A percentile compares a stretch with the other conserved stretches of the same genome.
Conservation (phyloP, 2,329 filamentous ascomycete genomes). For the Clathrospora elynae region DNA sequence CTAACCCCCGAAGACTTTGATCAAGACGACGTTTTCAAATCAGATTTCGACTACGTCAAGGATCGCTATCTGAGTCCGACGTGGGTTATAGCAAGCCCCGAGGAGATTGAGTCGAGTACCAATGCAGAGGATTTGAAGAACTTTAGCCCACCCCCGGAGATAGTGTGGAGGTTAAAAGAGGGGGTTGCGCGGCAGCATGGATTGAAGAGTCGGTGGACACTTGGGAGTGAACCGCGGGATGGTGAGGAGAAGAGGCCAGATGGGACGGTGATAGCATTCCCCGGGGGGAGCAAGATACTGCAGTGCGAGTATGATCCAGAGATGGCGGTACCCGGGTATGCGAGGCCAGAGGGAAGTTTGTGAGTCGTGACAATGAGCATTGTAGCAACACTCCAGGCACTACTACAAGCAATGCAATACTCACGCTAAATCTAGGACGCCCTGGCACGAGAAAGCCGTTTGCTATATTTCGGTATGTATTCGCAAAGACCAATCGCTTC, state of each 20-base stretch:
- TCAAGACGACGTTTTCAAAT: slow-evolving; percentile 2
- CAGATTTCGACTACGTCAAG: slow-evolving; percentile 6
- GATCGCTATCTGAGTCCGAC: slow-evolving; percentile 5
- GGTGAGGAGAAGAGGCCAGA: background rate
- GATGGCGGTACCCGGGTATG: slow-evolving; percentile 1
- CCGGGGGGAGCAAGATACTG: slow-evolving; percentile 11
- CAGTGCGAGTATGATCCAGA: slow-evolving; percentile 12
- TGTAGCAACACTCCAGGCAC: too few species aligned
- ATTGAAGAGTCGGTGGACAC: slow-evolving; percentile 8
- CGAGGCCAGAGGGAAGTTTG: slow-evolving; percentile 6
- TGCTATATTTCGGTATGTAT: too few species aligned
- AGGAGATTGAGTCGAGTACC: slow-evolving; percentile 11
- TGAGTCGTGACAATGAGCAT: too few species aligned
- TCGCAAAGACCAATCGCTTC: too few species aligned
- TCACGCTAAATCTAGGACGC: too few species aligned
- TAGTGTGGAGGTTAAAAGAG: slow-evolving; percentile 9
- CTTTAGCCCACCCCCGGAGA: slow-evolving; percentile 9
- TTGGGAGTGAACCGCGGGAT: slow-evolving; percentile 2
- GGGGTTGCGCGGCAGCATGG: slow-evolving; percentile 8
- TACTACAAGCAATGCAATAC: too few species aligned
- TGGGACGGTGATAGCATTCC: slow-evolving; percentile 5
- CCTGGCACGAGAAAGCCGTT: too few species aligned
- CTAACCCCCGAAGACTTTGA: slow-evolving; percentile 5
- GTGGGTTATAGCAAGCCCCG: slow-evolving; percentile 11
- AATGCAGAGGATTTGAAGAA: background rate